Percentiles rank a stretch among this genome's conserved stretches.
Conservation (phyloP, 805 yeast species). For the Ogataea wickerhamii region DNA sequence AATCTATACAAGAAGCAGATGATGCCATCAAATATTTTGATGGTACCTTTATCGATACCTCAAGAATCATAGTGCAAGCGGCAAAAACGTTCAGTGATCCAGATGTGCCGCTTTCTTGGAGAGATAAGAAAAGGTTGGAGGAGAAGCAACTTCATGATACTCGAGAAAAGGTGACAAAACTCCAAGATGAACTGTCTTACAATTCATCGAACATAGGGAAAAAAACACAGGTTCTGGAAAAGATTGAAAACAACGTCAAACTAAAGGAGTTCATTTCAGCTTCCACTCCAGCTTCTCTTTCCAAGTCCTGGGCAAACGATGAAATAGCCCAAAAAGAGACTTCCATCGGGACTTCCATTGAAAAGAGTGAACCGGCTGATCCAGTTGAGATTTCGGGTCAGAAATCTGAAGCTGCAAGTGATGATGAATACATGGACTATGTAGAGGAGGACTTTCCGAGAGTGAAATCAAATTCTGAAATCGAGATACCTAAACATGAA, state of each 20-base stretch:
- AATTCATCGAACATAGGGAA: conserved; percentile 20
- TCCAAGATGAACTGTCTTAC: conserved; percentile 41
- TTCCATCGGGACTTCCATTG: conserved; percentile 3
- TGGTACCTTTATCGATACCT: conserved; percentile 76
- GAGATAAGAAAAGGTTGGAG: conserved; percentile 44
- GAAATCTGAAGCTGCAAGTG: conserved; percentile 42
- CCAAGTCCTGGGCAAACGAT: conserved; percentile 75
- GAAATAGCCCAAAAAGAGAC: conserved; percentile 31
- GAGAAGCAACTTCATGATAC: conserved; percentile 49
- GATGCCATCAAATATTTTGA: conserved; percentile 74
- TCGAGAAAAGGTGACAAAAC: conserved; percentile 46
- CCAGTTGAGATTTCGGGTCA: conserved; percentile 19
- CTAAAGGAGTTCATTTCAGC: conserved; percentile 79
- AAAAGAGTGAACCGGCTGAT: conserved; percentile 25
- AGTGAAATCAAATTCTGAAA: conserved; percentile 15
- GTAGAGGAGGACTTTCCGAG: conserved; percentile 32
- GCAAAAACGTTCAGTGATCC: conserved; percentile 90
- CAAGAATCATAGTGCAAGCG: conserved; percentile 69
- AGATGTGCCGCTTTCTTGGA: conserved; percentile 65
- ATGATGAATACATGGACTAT: conserved; percentile 52
- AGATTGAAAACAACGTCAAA: conserved; percentile 60
- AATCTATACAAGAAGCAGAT: conserved; percentile 67
- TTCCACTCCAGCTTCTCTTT: conserved; percentile 70
- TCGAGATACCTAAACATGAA: not conserved
- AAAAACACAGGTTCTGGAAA: conserved; percentile 46